Conservation (phyloP, 139 green algal genomes). For the Chlamydomonas asymmetrica region DNA sequence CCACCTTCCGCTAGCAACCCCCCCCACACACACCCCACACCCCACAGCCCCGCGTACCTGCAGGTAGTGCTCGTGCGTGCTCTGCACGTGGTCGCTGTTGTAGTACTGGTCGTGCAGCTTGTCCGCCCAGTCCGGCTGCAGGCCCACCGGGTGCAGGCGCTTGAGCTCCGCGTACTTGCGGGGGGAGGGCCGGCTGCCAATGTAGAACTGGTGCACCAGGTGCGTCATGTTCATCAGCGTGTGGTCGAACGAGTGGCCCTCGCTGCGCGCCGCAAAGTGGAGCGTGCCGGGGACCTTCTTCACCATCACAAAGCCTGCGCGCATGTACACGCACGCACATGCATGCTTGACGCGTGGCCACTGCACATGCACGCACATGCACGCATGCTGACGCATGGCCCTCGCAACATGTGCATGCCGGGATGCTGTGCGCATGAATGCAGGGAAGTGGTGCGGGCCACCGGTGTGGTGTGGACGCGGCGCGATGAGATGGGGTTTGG, state of each 20-base stretch:
- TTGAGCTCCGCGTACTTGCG: constrained; percentile 54
- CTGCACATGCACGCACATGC: too few relatives aligned
- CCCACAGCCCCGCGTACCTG: constrained; percentile 50
- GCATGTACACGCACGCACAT: too few relatives aligned
- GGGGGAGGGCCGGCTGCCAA: constrained; percentile 74
- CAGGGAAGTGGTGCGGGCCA: too few relatives aligned
- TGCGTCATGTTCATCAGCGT: constrained; percentile 86
- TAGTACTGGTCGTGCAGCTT: constrained; percentile 79
- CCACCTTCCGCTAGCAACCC: too few relatives aligned
- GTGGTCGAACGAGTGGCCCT: constrained; percentile 88
- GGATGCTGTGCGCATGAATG: too few relatives aligned
- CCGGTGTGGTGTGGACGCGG: too few relatives aligned
- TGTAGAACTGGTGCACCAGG: constrained; percentile 65
- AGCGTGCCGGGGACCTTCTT: constrained; percentile 96
- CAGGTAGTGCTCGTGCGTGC: constrained; percentile 91
- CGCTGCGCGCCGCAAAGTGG: constrained; percentile 78
- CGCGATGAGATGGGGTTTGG: too few relatives aligned
- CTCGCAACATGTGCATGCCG: neutral
- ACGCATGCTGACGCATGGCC: neutral
- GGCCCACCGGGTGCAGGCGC: constrained; percentile 75
- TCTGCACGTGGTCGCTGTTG: constrained; percentile 54
- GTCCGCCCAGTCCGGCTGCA: constrained; percentile 85
- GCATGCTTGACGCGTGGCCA: too few relatives aligned
- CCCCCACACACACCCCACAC: too few relatives aligned
- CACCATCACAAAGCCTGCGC: constrained; percentile 94